A percentile compares a stretch with the other conserved stretches of the same genome.
Evolutionary conservation across 2,329 filamentous ascomycete genomes (phyloP).

Genomic region (Aspergillus sp.): DNA sequence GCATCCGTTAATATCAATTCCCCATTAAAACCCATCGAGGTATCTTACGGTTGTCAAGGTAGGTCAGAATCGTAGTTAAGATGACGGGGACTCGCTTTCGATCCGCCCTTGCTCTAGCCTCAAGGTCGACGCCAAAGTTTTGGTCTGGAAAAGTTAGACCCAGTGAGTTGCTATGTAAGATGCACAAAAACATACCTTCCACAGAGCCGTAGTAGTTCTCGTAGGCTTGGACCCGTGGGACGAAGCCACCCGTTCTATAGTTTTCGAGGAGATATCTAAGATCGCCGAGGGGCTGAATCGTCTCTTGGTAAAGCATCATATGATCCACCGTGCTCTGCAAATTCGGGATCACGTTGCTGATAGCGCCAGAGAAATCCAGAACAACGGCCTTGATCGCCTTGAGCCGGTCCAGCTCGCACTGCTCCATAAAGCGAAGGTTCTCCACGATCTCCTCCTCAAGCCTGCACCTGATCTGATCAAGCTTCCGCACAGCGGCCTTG

Average conservation of each 20-base stretch:
- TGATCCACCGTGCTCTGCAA: conserved; percentile 94
- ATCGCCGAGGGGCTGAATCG: conserved; percentile 88
- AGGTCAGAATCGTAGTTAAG: conserved; percentile 89
- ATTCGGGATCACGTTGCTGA: conserved; percentile 96
- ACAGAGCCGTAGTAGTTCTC: conserved; percentile 99
- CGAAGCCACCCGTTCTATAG: conserved; percentile 90
- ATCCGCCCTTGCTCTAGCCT: conserved; percentile 87
- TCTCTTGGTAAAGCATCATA: conserved; percentile 99
- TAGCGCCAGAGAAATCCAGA: conserved; percentile 92
- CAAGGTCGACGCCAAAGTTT: conserved; percentile 97
- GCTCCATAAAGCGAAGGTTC: conserved; percentile 93
- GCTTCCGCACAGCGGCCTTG: conserved; percentile 77
- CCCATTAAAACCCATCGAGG: background rate
- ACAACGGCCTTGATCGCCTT: conserved; percentile 99
- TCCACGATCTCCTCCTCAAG: conserved; percentile 94
- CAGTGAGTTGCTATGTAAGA: no score
- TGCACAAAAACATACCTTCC: conserved; percentile 52
- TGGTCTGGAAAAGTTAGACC: conserved; percentile 58
- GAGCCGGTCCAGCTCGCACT: conserved; percentile 90
- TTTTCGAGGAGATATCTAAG: conserved; percentile 93
- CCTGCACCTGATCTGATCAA: conserved; percentile 87
- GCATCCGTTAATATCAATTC: conserved; percentile 5
- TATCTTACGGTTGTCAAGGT: conserved; percentile 73
- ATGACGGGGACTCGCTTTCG: conserved; percentile 92
- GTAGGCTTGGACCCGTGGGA: conserved; percentile 86